Evolutionary conservation across 768 basidiomycete species (phyloP).

Genomic region (Podaxis rugospora): DNA sequence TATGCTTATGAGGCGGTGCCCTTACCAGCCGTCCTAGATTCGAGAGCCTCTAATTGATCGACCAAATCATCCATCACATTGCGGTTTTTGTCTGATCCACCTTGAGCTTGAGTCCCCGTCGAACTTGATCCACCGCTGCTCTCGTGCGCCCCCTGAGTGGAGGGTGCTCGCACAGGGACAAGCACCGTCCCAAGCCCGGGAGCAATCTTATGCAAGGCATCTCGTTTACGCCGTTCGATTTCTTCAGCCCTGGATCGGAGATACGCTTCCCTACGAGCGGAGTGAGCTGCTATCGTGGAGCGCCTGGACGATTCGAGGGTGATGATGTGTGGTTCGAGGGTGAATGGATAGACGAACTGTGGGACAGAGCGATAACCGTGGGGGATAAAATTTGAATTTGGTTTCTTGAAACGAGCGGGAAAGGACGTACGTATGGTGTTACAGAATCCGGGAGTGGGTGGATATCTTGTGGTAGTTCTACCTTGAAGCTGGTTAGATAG

Average conservation of each 20-base stretch:
- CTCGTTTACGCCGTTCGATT: slow-evolving; percentile 59
- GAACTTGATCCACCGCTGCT: not conserved
- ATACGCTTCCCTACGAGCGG: slow-evolving; percentile 65
- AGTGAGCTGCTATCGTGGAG: slow-evolving; percentile 58
- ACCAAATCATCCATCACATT: slow-evolving; percentile 82
- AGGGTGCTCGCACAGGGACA: slow-evolving; percentile 34
- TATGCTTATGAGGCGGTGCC: not conserved
- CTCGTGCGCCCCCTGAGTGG: slow-evolving; percentile 11
- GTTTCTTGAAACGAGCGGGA: slow-evolving; percentile 48
- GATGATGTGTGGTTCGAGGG: slow-evolving; percentile 83
- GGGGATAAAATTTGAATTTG: not conserved
- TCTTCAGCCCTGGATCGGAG: slow-evolving; percentile 73
- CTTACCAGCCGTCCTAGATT: slow-evolving; percentile 19
- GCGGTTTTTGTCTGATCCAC: slow-evolving; percentile 23
- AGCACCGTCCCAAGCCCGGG: slow-evolving; percentile 81
- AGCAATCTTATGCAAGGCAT: slow-evolving; percentile 71
- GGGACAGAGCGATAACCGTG: not conserved
- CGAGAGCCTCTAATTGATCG: slow-evolving; percentile 73
- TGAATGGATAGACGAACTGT: slow-evolving; percentile 96
- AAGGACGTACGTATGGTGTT: slow-evolving; percentile 66
- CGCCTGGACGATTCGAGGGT: slow-evolving; percentile 71
- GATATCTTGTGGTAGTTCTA: slow-evolving; percentile 84
- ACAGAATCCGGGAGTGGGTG: slow-evolving; percentile 93
- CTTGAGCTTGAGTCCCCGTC: not conserved
- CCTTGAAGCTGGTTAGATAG: slow-evolving; percentile 37